Evolutionary conservation across 495 filamentous ascomycete genomes (phyloP).

Genomic region (Hypoxylon subgilvum): DNA sequence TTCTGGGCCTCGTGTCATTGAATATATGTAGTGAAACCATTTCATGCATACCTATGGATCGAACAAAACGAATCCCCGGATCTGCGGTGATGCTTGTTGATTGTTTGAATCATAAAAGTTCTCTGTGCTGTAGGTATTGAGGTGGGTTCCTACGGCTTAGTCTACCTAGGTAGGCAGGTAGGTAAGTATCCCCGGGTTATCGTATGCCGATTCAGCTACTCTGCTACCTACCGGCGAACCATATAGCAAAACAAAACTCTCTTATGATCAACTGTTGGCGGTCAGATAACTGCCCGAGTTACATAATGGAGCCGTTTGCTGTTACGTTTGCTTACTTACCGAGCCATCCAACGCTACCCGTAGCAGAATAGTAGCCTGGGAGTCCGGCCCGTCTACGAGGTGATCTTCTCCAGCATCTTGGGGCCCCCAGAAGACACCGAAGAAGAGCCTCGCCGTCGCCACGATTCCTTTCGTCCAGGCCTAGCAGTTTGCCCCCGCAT

Average conservation of each 20-base stretch:
- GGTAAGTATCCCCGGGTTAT: too few relatives aligned
- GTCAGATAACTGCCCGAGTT: too few relatives aligned
- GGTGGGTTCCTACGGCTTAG: neutral
- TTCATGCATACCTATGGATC: too few relatives aligned
- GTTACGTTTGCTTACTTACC: neutral
- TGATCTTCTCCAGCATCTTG: neutral
- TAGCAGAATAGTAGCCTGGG: neutral
- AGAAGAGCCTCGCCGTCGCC: slow-evolving; percentile 32
- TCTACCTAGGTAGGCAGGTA: too few relatives aligned
- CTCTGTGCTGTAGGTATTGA: too few relatives aligned
- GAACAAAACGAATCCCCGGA: slow-evolving; percentile 7
- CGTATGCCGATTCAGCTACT: too few relatives aligned
- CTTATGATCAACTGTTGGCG: too few relatives aligned
- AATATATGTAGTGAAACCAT: too few relatives aligned
- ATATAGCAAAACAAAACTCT: too few relatives aligned
- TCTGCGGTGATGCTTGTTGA: slow-evolving; percentile 9
- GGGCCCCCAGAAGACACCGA: slow-evolving; percentile 32
- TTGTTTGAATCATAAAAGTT: too few relatives aligned
- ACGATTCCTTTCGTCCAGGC: slow-evolving; percentile 7
- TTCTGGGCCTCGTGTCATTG: too few relatives aligned
- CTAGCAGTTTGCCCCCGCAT: slow-evolving; percentile 14
- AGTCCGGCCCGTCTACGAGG: slow-evolving; percentile 1
- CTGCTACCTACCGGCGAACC: too few relatives aligned
- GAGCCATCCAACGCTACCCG: neutral
- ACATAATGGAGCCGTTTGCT: neutral